Percentiles rank a stretch among this genome's conserved stretches.
Conservation (phyloP, 2,329 filamentous ascomycete genomes). For the Pyrenochaeta sp. region DNA sequence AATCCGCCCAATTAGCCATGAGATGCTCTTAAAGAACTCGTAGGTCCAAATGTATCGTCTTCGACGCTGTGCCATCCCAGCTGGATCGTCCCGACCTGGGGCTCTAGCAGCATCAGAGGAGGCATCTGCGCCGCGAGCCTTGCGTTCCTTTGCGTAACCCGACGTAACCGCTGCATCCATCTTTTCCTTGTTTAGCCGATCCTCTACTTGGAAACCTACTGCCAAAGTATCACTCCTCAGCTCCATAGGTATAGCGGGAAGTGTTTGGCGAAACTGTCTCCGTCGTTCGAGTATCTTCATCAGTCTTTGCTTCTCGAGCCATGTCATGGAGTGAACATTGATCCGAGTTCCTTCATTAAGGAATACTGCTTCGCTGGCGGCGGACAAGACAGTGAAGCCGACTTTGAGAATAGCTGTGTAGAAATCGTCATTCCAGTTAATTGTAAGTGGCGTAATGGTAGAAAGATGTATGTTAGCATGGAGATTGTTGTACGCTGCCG, state of each 20-base stretch:
- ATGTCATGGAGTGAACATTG: slow-evolving; percentile 77
- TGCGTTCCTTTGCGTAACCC: slow-evolving; percentile 74
- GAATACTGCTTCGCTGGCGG: slow-evolving; percentile 95
- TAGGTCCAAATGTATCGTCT: slow-evolving; percentile 78
- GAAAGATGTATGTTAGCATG: slow-evolving; percentile 89
- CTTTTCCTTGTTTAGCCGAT: slow-evolving; percentile 47
- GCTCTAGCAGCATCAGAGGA: slow-evolving; percentile 32
- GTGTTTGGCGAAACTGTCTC: slow-evolving; percentile 46
- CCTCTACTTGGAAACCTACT: slow-evolving; percentile 37
- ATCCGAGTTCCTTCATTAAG: slow-evolving; percentile 86
- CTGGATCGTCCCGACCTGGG: slow-evolving; percentile 62
- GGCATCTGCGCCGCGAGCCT: slow-evolving; percentile 55
- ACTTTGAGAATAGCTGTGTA: slow-evolving; percentile 88
- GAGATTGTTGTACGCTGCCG: slow-evolving; percentile 82
- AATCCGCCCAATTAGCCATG: slow-evolving; percentile 68
- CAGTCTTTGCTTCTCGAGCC: slow-evolving; percentile 88
- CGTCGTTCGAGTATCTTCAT: slow-evolving; percentile 71
- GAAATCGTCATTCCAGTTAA: slow-evolving; percentile 91
- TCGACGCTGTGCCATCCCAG: slow-evolving; percentile 80
- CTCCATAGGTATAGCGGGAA: slow-evolving; percentile 51
- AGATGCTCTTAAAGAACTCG: slow-evolving; percentile 79
- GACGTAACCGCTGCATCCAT: slow-evolving; percentile 34
- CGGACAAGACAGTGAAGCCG: slow-evolving; percentile 87
- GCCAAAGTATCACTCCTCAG: slow-evolving; percentile 52
- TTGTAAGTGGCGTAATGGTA: slow-evolving; percentile 67